phyloP scores from a whole-genome alignment of 1,139 yeast species.

The Taphrina wiesneri region DNA sequence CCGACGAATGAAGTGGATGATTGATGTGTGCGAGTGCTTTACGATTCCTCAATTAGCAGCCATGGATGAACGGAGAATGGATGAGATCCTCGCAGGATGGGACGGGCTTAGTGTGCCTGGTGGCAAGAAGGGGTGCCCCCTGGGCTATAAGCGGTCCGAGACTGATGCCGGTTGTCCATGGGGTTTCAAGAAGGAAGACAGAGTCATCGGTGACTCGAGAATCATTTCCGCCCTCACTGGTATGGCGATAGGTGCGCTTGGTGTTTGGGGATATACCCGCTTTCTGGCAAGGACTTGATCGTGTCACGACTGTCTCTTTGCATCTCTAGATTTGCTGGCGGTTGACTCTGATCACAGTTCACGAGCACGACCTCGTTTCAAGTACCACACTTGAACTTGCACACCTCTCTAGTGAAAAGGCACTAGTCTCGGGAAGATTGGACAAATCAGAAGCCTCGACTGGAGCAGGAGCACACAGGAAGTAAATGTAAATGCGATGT shows the following conservation, averaged over 20 bases:
- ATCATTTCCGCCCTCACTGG: constrained; percentile 23
- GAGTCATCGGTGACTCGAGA: constrained; percentile 22
- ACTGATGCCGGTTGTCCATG: constrained; percentile 31
- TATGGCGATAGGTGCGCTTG: constrained; percentile 12
- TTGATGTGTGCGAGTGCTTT: constrained; percentile 39
- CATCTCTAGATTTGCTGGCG: no score
- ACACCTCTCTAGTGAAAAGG: background rate
- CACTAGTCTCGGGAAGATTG: no score
- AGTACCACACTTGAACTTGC: no score
- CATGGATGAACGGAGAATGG: constrained; percentile 37
- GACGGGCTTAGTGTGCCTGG: constrained; percentile 24
- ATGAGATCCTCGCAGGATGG: constrained; percentile 31
- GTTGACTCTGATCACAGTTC: background rate
- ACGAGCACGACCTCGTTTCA: no score
- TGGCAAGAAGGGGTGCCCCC: constrained; percentile 21
- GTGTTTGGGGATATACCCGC: constrained; percentile 7
- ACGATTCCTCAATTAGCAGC: constrained; percentile 37
- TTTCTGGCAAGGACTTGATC: background rate
- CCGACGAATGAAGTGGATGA: constrained; percentile 40
- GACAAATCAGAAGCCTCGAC: no score
- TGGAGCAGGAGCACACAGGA: no score
- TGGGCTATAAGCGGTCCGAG: constrained; percentile 28
- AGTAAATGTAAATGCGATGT: background rate
- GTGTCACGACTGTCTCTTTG: no score
- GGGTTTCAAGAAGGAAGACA: constrained; percentile 29